Evolutionary conservation across 768 basidiomycete species (phyloP), one percentile per base, ranked within the genome.

Genomic region (Amanita molliuscula): DNA sequence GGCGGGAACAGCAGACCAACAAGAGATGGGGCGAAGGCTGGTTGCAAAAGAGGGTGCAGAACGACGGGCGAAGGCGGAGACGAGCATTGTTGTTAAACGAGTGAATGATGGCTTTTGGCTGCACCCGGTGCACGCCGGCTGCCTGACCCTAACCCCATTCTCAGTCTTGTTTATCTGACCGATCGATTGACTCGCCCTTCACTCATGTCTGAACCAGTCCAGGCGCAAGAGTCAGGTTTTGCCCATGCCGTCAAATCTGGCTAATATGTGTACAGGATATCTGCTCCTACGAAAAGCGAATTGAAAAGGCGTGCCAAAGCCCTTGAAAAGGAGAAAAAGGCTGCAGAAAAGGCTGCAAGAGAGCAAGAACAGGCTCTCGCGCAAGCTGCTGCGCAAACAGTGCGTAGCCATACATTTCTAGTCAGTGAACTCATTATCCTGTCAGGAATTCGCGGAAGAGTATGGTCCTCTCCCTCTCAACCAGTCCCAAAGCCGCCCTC

Each of bases 301-400:
- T 64, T 91, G 52, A 97, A 98, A 74, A 93, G 91, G 68, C 80
- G 82, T 28, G 85, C 85, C 28, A 97, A 96, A 65, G 85, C 86
- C 42, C 84, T 82, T 10, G 89, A 93, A 68, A 97, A 97, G 57
- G 88, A 84, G 42, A 81, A 81, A 67, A 93, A 90, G 63, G 84
- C 83, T 6, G 88, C 87, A 37, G 92, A 93, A 64, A 85, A 84
- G 58, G 86, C 81, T 5, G 88, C 85, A 7, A 85, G 81, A 58
- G 81, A 88, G 56, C 74, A 81, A 41, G 89, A 88, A 56, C 74
- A 82, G 35, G 85, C 79, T 31, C 76, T 77, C 47, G 78, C 82
- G 57, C 72, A 79, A 54, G 78, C 78, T 28, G 81, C 78, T 25
- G 72, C 76, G 36, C 87, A 88, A 58, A 74, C 78, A 36, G 83